Base-by-base conservation (phyloP, 2,329 filamentous ascomycete genomes). In the Sclerotinia minor region DNA sequence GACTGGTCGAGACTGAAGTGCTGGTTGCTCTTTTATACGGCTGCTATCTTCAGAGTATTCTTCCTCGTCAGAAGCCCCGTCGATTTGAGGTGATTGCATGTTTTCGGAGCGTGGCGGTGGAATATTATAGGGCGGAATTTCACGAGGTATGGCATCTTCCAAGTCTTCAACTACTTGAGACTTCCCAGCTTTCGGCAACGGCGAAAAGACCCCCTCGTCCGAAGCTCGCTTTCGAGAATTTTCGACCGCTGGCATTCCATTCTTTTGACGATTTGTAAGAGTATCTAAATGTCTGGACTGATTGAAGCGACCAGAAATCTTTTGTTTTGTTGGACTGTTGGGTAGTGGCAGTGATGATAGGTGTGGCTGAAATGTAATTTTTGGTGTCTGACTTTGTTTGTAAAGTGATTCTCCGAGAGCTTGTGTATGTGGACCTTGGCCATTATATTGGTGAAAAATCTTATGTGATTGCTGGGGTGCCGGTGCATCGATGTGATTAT, bases 1-100 rank as follows among this genome's bases (percentile, higher is more conserved):
- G n/a, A 55, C 41, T 15, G 66, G 58, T 38, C 60, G 60, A 29
- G 58, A 67, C 55, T 64, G 66, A 24, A 67, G 59, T 19, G 38
- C 44, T 5, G 58, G 59, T 9, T 64, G 59, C n/a, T 57, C 29
- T 2, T 47, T 17, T 17, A 64, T 41, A 11, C 13, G 24, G 8
- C 26, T 64, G 5, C 35, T 44, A 8, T 58, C 52, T 44, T 67
- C 66, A 11, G 41, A 32, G 21, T 64, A 67, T n/a, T 55, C 50
- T 47, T 49, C 59, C 1, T 49, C 65, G 21, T 64, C 60, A 54
- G 60, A 64, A 44, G n/a, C 15, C 29, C 19, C 60, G 29, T 54
- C 60, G 8, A 38, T 21, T 29, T 44, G 49, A 54, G 35, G n/a
- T 19, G 35, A 35, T 21, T 41, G 49, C 29, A 35, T 50, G 17